Percentiles rank a stretch among this genome's conserved stretches.
Conservation (phyloP, 805 yeast species). For the Saccharomycopsis oosterbeekiorum region DNA sequence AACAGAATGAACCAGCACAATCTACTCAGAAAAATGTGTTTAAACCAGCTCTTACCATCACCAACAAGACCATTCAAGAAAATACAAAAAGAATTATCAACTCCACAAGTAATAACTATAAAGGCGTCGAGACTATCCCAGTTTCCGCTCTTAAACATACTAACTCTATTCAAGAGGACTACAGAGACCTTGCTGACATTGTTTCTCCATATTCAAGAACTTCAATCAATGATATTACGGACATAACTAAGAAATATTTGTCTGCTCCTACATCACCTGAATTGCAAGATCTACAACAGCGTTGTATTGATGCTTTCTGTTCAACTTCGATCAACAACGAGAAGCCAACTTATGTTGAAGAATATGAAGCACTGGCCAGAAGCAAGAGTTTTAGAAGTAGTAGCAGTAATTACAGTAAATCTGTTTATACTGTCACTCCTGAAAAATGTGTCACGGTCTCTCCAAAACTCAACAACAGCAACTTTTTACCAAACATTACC, state of each 20-base stretch:
- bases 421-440: not conserved
- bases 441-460: not conserved
- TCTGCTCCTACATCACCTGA: slow-evolving; percentile 14
- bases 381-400: not conserved
- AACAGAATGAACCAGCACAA: not conserved
- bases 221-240: slow-evolving; percentile 2
- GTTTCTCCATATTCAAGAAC: slow-evolving; percentile 5
- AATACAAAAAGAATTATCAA: not conserved
- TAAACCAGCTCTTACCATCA: not conserved
- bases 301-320: not conserved
- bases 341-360: not conserved
- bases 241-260: slow-evolving; percentile 10
- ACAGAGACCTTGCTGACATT: not conserved
- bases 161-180: not conserved
- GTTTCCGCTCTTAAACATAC: not conserved
- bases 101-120: not conserved
- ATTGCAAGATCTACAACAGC: not conserved
- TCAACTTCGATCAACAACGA: not conserved
- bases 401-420: not conserved
- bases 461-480: not conserved
- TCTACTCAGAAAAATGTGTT: not conserved
- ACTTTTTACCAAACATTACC: not conserved
- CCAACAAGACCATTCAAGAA: not conserved
- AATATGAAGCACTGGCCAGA: not conserved
- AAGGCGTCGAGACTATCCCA: not conserved